These are phyloP conservation scores for Triangularia setosa DNA, from an alignment of 2,329 filamentous ascomycete species.

Conservation along the genomic window DNA sequence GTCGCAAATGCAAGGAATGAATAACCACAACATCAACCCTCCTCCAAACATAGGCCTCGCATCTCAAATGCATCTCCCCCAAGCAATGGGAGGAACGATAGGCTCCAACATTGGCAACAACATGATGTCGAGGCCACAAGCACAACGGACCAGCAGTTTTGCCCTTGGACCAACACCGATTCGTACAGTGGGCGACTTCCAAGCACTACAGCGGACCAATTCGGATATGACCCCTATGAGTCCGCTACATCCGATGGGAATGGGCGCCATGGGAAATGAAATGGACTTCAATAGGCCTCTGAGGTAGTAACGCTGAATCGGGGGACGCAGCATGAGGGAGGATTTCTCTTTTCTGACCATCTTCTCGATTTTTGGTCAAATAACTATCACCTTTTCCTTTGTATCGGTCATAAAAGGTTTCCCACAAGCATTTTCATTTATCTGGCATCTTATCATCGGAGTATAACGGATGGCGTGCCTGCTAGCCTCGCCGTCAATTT, in stretches of 20 bases:
- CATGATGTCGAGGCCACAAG: slow-evolving; percentile 33
- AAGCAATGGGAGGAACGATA: slow-evolving; percentile 26
- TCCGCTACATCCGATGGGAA: slow-evolving; percentile 33
- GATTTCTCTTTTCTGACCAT: neutral
- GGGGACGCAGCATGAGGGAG: slow-evolving; percentile 4
- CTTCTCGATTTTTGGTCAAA: neutral
- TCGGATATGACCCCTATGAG: slow-evolving; percentile 33
- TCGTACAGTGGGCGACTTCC: slow-evolving; percentile 47
- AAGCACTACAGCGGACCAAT: slow-evolving; percentile 44
- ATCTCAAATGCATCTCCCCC: slow-evolving; percentile 31
- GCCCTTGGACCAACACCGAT: slow-evolving; percentile 38
- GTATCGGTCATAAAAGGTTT: slow-evolving; percentile 12
- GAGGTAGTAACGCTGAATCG: slow-evolving; percentile 28
- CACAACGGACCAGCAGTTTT: slow-evolving; percentile 39
- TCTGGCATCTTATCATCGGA: slow-evolving; percentile 3
- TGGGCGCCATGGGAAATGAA: slow-evolving; percentile 36
- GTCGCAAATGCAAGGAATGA: slow-evolving; percentile 33
- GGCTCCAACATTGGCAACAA: slow-evolving; percentile 13
- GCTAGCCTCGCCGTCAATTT: neutral
- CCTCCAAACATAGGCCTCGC: slow-evolving; percentile 32
- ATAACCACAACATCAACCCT: slow-evolving; percentile 32
- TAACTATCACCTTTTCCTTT: slow-evolving; percentile 7
- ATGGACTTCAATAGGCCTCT: slow-evolving; percentile 39
- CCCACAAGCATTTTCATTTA: slow-evolving; percentile 10
- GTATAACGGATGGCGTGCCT: neutral